Evolutionary conservation across 176 grass and related monocot genomes (phyloP), one percentile per base, ranked within the genome.

Genomic region (Dactylis glomerata): DNA sequence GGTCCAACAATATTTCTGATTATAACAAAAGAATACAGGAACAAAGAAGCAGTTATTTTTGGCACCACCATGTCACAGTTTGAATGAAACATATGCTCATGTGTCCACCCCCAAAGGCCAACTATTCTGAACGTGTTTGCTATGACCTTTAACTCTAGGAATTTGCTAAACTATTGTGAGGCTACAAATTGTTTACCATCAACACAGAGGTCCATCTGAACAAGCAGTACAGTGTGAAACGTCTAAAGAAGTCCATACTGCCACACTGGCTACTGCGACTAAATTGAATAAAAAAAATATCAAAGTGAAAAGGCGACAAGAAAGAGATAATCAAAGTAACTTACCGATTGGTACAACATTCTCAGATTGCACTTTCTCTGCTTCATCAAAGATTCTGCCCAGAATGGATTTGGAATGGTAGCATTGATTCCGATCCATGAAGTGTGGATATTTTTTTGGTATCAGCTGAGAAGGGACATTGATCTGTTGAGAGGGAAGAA

Each of bases 341-440:
- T 77, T 77, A 92, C 94, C 45, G 67, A 51, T 68, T 75, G 83
- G 65, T 52, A 42, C 44, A 81, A 19, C 33, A 79, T 81, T 85
- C 51, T 91, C 85, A 44, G 44, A 68, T 74, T 82, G 82, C 13
- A 59, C 72, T 57, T 73, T 84, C 30, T 85, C 85, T 38, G 77
- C 94, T 75, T 80, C 81, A 77, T 97, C 87, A 74, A 87, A 92
- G 10, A 97, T 80, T 64, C 68, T 65, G 11, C 89, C 94, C 15
- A 94, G 77, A 44, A 97, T 87, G 19, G 91, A 94, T 34, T 47
- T 79, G 5, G 91, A 97, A 42, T 69, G 63, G 70, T 92, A 94
- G 17, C 22, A 13, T 31, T 42, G 40, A 19, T 77, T 45, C 38
- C 74, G 55, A 24, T 62, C 89, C 94, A 97, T 88, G 79, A 86